These are phyloP conservation scores for Anthoceros angustus DNA, from an alignment of 225 moss, liverwort and hornwort species.

Conservation along the genomic window DNA sequence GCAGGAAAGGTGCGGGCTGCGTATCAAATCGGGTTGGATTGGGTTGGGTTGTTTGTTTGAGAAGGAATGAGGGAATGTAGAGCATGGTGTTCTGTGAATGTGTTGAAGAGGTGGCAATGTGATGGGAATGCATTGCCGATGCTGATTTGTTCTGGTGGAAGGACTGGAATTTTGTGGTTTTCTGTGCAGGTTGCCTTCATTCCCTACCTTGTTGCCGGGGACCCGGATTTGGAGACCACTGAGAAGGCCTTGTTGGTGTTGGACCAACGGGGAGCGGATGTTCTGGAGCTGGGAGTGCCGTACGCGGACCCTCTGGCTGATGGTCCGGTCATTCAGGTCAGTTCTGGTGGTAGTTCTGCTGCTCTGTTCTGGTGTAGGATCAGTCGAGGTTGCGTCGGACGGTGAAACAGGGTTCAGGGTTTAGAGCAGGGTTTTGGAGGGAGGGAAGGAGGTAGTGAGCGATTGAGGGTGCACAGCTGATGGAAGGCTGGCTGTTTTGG, in stretches of 20 bases:
- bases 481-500: background rate
- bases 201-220: conserved; percentile 70
- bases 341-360: conserved; percentile 4
- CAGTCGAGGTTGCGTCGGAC: conserved; percentile 3
- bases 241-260: conserved; percentile 40
- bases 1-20: background rate
- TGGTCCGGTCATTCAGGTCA: conserved; percentile 71
- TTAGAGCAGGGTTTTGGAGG: too few relatives aligned
- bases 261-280: conserved; percentile 43
- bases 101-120: too few relatives aligned
- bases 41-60: background rate
- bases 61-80: background rate
- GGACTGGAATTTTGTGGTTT: too few relatives aligned
- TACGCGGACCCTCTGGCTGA: conserved; percentile 76
- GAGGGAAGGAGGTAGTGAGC: too few relatives aligned
- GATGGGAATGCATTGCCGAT: too few relatives aligned
- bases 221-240: conserved; percentile 64
- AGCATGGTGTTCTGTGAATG: too few relatives aligned
- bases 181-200: conserved; percentile 56
- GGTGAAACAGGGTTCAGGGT: too few relatives aligned
- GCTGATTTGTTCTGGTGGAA: too few relatives aligned
- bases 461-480: too few relatives aligned
- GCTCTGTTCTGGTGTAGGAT: background rate
- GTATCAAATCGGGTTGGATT: too few relatives aligned
- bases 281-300: conserved; percentile 73